Base-by-base conservation (phyloP, 164 flowering plant species). In the Aristolochia contorta region DNA sequence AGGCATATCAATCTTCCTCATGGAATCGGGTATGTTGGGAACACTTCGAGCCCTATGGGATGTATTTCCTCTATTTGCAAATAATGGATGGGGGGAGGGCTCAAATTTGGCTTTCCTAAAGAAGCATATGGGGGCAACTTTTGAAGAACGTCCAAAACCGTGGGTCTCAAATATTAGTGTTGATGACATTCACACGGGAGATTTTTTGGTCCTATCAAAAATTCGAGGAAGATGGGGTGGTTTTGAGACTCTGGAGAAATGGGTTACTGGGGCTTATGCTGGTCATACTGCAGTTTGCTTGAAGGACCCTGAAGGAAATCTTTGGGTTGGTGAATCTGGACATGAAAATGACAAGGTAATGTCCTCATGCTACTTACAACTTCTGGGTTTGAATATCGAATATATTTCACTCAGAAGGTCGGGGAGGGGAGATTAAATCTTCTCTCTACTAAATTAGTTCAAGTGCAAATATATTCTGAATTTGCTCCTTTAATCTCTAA, bases 251-350 rank as follows among this genome's bases (percentile, higher is more conserved):
- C 67, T 94, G 51, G 96, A 91, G 80, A 94, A 94, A 76, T 94
- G 97, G 99, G 99, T 89, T 21, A 78, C 82, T 62, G 99, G 99
- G 63, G 64, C 99, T 62, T 91, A 84, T 80, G 99, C 90, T 47
- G 99, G 99, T 70, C 99, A 91, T 73, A 32, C 82, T 60, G 97
- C 99, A 71, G 86, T 94, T 55, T 89, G 86, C 80, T 81, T 94
- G 66, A 86, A 75, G 77, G 99, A 94, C 67, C 77, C 93, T 49
- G 91, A 89, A 58, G 99, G 99, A 59, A 85, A 89, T 63, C 78
- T 94, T 51, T 94, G 96, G 97, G 97, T 94, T 70, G 97, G 87
- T 60, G 99, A 94, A 80, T 94, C 97, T 59, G 97, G 99, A 55
- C 81, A 86, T 77, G 92, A 85, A 70, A 82, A 93, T 84, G 93